phyloP scores from a whole-genome alignment of 257 asterid genomes.

The Plantago ovata region DNA sequence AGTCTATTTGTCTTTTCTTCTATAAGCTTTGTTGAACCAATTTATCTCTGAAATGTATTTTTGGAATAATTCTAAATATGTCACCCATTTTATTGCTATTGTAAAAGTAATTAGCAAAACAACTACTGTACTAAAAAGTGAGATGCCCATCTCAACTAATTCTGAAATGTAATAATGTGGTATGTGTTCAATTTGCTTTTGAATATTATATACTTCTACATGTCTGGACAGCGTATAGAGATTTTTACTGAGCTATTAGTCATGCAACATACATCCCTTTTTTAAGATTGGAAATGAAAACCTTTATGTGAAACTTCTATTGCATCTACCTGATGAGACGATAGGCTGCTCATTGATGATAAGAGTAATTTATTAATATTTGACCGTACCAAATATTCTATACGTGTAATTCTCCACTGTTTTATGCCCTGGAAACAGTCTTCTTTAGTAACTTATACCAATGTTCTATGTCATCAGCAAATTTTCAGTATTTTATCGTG shows the following conservation, averaged over 20 bases:
- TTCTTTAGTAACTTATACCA: constrained; percentile 22
- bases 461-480: constrained; percentile 56
- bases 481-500: constrained; percentile 68
- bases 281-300: no score
- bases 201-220: no score
- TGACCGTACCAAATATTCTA: no score
- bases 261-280: no score
- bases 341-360: no score
- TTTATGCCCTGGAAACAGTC: background rate
- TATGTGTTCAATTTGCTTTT: background rate
- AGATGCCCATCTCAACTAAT: background rate
- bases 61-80: background rate
- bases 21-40: background rate
- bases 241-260: no score
- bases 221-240: no score
- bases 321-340: no score
- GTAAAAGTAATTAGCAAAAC: background rate
- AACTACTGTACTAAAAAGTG: background rate
- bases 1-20: background rate
- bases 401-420: no score
- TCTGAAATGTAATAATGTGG: background rate
- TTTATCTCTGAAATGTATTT: background rate
- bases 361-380: no score
- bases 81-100: no score
- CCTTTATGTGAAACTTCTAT: no score